Evolutionary conservation across 768 basidiomycete species (phyloP).

Genomic region (Ephemerocybe angulata): DNA sequence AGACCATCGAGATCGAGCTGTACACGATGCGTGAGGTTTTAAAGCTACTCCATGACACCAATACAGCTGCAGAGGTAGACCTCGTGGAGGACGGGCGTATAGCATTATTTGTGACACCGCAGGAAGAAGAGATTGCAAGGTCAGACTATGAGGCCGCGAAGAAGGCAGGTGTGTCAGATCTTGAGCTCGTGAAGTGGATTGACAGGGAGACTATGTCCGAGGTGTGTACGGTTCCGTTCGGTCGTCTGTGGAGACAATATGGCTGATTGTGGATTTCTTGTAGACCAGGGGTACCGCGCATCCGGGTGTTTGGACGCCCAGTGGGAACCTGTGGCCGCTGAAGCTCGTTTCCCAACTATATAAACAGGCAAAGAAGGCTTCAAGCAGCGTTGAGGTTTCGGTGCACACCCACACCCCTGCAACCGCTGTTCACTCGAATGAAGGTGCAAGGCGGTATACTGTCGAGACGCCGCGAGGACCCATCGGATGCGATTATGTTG

Average conservation of each 20-base stretch:
- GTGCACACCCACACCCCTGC: conserved; percentile 78
- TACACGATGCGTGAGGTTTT: conserved; percentile 50
- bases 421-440: conserved; percentile 33
- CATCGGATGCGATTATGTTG: no score
- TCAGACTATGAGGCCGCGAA: conserved; percentile 52
- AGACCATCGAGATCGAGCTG: conserved; percentile 52
- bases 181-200: conserved; percentile 44
- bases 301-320: conserved; percentile 49
- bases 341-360: conserved; percentile 75
- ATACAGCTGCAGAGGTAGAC: conserved; percentile 51
- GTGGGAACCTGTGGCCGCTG: conserved; percentile 72
- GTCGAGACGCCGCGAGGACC: conserved; percentile 62
- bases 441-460: conserved; percentile 34
- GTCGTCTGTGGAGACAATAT: not conserved
- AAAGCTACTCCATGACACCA: conserved; percentile 41
- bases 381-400: conserved; percentile 37
- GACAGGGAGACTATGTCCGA: conserved; percentile 41
- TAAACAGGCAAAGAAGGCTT: conserved; percentile 6
- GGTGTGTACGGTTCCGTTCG: conserved; percentile 33
- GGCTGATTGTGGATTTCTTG: not conserved
- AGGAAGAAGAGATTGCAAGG: conserved; percentile 36
- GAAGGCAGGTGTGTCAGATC: conserved; percentile 42
- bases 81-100: conserved; percentile 57
- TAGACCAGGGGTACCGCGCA: conserved; percentile 45
- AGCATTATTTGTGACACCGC: conserved; percentile 45